These are phyloP conservation scores for Bimuria novae-zelandiae DNA, from an alignment of 2,329 filamentous ascomycete species.

Conservation along the genomic window DNA sequence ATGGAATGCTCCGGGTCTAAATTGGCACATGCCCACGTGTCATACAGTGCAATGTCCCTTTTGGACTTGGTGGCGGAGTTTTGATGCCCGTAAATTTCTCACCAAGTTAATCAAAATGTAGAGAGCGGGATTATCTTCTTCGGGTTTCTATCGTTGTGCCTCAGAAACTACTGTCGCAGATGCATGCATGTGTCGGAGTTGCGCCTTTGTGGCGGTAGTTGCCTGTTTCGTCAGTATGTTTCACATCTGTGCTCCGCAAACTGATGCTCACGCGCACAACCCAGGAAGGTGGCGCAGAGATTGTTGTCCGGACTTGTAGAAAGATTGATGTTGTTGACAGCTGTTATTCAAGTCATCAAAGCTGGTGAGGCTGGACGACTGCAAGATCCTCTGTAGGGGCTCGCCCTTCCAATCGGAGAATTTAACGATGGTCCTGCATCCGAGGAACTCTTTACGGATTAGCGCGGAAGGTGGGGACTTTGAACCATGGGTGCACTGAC, in stretches of 20 bases:
- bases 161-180: background rate
- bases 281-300: background rate
- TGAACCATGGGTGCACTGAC: background rate
- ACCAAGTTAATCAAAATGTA: no score
- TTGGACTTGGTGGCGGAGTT: no score
- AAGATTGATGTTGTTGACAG: no score
- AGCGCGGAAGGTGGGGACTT: conserved; percentile 13
- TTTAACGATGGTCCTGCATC: conserved; percentile 8
- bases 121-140: no score
- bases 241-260: no score
- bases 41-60: no score
- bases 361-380: background rate
- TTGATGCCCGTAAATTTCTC: no score
- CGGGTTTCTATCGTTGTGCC: background rate
- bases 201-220: background rate
- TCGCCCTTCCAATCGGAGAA: conserved; percentile 16
- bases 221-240: background rate
- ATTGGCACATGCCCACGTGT: no score
- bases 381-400: no score
- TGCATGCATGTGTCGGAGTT: background rate
- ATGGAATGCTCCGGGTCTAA: no score
- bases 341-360: no score
- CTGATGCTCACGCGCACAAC: background rate
- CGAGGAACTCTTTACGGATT: conserved; percentile 2
- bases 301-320: no score